Percentiles rank a stretch among this genome's conserved stretches.
These are phyloP conservation scores for Periconia macrospinosa DNA, from an alignment of 2,329 filamentous ascomycete genomes.

Conservation along the genomic window DNA sequence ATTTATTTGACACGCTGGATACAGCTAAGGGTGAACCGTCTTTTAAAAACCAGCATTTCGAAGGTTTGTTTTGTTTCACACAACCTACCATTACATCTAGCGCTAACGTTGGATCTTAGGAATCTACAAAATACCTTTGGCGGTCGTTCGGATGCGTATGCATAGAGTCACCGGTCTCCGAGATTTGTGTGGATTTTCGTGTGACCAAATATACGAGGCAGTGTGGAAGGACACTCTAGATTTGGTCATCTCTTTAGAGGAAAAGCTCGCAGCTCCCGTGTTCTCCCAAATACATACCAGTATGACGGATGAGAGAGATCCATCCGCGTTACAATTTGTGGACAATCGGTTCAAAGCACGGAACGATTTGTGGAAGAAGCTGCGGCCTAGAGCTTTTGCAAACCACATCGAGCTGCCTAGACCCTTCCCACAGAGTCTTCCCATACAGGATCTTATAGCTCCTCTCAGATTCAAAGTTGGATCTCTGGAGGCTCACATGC, in stretches of 20 bases:
- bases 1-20: conserved; percentile 33
- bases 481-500: conserved; percentile 15
- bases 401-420: conserved; percentile 25
- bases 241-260: conserved; percentile 24
- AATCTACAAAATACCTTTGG: conserved; percentile 22
- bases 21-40: conserved; percentile 36
- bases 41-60: conserved; percentile 29
- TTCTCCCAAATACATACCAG: not conserved
- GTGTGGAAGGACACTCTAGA: conserved; percentile 26
- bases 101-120: not conserved
- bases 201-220: conserved; percentile 17
- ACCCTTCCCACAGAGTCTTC: conserved; percentile 37
- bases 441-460: conserved; percentile 33
- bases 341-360: conserved; percentile 39
- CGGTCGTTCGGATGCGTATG: conserved; percentile 18
- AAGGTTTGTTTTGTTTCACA: not conserved
- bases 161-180: conserved; percentile 10
- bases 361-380: conserved; percentile 32
- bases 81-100: not conserved
- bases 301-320: conserved; percentile 6
- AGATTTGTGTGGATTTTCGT: conserved; percentile 7
- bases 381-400: conserved; percentile 25
- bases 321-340: conserved; percentile 35
- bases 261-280: conserved; percentile 16
- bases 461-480: conserved; percentile 11